Evolutionary conservation across 106 monocot species (phyloP), one percentile per base, ranked within the genome.

Genomic region (Acanthochlamys bracteata): DNA sequence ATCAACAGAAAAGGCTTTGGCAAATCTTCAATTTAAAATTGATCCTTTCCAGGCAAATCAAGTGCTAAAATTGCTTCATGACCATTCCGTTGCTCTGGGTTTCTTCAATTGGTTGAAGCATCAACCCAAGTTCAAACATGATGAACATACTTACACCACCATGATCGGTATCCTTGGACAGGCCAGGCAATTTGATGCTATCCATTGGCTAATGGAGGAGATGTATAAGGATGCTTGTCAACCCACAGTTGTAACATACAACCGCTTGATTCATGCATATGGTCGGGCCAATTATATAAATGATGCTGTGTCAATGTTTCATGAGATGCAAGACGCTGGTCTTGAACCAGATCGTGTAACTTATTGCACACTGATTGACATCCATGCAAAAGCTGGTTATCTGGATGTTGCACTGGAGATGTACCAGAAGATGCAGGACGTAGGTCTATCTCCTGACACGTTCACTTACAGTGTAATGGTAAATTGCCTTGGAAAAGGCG

Each of bases 381-480:
- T 96, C 46, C 88, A 91, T 68, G 90, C 96, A 41, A 96, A 96
- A 81, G 84, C 88, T 53, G 96, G 96, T 53, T 96, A 75, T 45
- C 69, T 96, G 20, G 74, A 96, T 4, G 59, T 79, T 62, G 84
- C 96, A 0, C 76, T 91, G 60, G 69, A 81, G 58, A 80, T 91
- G 64, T 96, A 96, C 61, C 68, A 42, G 11, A 82, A 49, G 46
- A 96, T 96, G 90, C 67, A 85, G 55, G 57, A 72, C 39, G 79
- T 74, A 12, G 91, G 96, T 16, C 87, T 96, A 8, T 85, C 79
- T 25, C 87, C 90, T 7, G 96, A 96, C 55, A 96, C 96, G 33
- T 96, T 96, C 70, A 96, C 96, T 1, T 96, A 96, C 69, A 91
- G 96, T 75, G 87, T 78, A 27, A 96, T 96, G 96, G 88, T 96